phyloP scores from a whole-genome alignment of 164 flowering plant species.

The Taxillus chinensis region DNA sequence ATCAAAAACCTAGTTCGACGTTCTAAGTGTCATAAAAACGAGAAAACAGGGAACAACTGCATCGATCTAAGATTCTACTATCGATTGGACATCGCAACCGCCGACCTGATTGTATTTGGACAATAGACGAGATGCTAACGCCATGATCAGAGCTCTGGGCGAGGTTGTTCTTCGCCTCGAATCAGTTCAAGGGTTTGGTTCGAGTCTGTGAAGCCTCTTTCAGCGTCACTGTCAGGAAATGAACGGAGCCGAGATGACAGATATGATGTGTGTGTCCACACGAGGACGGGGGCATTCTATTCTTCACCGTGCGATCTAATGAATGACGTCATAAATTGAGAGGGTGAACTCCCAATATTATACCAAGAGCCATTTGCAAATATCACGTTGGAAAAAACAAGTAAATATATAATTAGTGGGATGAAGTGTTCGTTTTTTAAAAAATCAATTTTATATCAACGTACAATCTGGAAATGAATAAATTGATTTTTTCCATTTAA shows the following conservation, averaged over 20 bases:
- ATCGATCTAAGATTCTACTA: neutral
- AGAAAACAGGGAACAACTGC: neutral
- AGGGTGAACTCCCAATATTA: too few species aligned
- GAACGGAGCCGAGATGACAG: neutral
- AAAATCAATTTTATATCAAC: too few species aligned
- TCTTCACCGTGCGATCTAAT: too few species aligned
- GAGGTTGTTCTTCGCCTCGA: neutral
- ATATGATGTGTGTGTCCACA: neutral
- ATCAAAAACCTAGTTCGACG: too few species aligned
- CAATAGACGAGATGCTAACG: conserved; percentile 34
- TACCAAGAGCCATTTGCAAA: too few species aligned
- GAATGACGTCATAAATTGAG: too few species aligned
- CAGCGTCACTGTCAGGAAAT: neutral
- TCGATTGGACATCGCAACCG: neutral
- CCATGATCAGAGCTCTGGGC: conserved; percentile 26
- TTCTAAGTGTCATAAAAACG: neutral
- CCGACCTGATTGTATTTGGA: conserved; percentile 42
- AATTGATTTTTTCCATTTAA: too few species aligned
- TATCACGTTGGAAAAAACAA: too few species aligned
- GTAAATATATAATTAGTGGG: too few species aligned
- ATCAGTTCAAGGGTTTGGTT: conserved; percentile 9
- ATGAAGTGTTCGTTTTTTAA: too few species aligned
- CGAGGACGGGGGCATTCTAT: neutral
- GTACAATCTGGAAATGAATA: too few species aligned
- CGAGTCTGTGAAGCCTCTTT: too few species aligned